Conservation (phyloP, 805 yeast species). For the Metschnikowia kunwiensis region DNA sequence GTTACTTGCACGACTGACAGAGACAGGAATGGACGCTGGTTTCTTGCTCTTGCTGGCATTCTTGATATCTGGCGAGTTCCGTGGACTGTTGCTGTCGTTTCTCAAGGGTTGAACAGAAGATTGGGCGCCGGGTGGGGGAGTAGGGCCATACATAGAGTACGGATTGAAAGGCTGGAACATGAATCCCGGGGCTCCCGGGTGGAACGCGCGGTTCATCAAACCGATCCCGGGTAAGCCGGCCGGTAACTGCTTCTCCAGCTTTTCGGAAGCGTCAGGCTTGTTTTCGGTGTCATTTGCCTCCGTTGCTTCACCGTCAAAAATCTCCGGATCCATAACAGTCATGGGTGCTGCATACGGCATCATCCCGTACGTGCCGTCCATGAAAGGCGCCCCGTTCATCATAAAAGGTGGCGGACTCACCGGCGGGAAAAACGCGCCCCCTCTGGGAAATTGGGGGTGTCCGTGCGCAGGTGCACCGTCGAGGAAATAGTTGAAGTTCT, state of each 20-base stretch:
- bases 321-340: slow-evolving; percentile 10
- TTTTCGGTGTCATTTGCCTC: slow-evolving; percentile 9
- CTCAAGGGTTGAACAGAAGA: slow-evolving; percentile 15
- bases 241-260: slow-evolving; percentile 11
- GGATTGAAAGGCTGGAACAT: slow-evolving; percentile 52
- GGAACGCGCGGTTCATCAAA: slow-evolving; percentile 32
- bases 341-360: slow-evolving; percentile 23
- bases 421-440: slow-evolving; percentile 32
- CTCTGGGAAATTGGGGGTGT: slow-evolving; percentile 22
- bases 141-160: slow-evolving; percentile 37
- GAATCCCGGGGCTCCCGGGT: slow-evolving; percentile 30
- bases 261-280: slow-evolving; percentile 1
- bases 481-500: slow-evolving; percentile 26
- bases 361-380: slow-evolving; percentile 36
- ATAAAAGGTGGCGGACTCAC: slow-evolving; percentile 39
- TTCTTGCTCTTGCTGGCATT: neutral
- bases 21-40: neutral
- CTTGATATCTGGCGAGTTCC: slow-evolving; percentile 3
- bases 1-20: neutral
- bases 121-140: slow-evolving; percentile 15
- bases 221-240: slow-evolving; percentile 31
- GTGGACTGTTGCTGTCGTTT: slow-evolving; percentile 1
- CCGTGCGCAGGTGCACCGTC: slow-evolving; percentile 19
- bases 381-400: slow-evolving; percentile 34
- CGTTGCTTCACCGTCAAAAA: slow-evolving; percentile 6